Percentiles rank a stretch among this genome's conserved stretches.
These are phyloP conservation scores for Chlamydomonas reinhardtii DNA, from an alignment of 163 green algal species.

Conservation along the genomic window DNA sequence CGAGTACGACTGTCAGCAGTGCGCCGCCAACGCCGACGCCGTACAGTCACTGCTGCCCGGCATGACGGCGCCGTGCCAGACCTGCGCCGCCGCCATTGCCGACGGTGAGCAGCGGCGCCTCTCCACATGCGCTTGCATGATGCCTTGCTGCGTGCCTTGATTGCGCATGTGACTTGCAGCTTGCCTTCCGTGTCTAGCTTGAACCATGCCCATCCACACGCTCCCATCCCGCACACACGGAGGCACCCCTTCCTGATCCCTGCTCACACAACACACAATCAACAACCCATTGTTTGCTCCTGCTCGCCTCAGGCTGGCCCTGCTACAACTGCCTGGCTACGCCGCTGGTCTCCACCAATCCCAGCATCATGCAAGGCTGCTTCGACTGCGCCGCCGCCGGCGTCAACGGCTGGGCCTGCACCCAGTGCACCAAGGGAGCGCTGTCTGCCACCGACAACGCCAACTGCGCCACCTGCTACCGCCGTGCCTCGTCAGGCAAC, in stretches of 20 bases:
- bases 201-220: no score
- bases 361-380: not conserved
- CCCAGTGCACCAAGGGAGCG: not conserved
- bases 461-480: not conserved
- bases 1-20: not conserved
- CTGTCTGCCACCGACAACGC: not conserved
- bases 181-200: no score
- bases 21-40: not conserved
- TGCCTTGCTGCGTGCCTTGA: no score
- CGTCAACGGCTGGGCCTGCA: slow-evolving; percentile 4
- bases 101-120: not conserved
- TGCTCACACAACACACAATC: no score
- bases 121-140: not conserved
- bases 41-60: not conserved
- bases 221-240: no score
- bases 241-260: not conserved
- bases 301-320: not conserved
- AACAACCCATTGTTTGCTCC: not conserved
- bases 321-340: not conserved
- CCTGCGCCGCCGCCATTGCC: not conserved
- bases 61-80: not conserved
- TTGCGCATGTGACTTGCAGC: no score
- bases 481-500: not conserved
- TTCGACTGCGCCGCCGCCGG: not conserved
- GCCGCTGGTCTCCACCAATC: not conserved